Percentiles rank a stretch among this genome's conserved stretches.
Evolutionary conservation across 192 early-diverging fungal genomes (phyloP).

Genomic region (Linnemannia elongata): DNA sequence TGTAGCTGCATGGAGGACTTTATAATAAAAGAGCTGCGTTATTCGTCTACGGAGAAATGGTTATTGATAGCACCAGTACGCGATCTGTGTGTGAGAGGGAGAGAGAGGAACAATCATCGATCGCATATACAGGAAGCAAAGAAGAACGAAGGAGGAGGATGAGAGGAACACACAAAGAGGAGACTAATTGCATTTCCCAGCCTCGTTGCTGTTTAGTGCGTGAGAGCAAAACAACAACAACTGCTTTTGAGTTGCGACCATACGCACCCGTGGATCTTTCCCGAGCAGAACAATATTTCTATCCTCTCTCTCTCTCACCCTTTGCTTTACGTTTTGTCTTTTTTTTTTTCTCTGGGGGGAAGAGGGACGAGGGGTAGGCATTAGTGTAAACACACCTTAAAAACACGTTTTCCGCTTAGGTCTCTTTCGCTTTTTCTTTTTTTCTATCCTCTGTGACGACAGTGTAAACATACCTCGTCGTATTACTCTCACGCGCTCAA

Average conservation of each 20-base stretch:
- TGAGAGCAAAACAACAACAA: too few relatives aligned
- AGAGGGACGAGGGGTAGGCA: not conserved
- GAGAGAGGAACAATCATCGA: too few relatives aligned
- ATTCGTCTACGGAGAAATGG: too few relatives aligned
- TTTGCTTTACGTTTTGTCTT: not conserved
- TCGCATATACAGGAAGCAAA: too few relatives aligned
- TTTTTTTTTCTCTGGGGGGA: not conserved
- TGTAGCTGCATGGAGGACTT: too few relatives aligned
- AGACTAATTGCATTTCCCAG: too few relatives aligned
- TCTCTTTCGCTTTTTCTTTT: not conserved
- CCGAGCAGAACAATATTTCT: not conserved
- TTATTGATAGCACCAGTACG: too few relatives aligned
- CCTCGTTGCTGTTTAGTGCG: too few relatives aligned
- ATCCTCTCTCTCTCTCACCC: not conserved
- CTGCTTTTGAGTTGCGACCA: not conserved
- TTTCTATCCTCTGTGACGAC: not conserved
- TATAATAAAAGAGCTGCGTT: not conserved
- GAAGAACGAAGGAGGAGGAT: too few relatives aligned
- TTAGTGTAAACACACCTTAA: not conserved
- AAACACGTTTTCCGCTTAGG: not conserved
- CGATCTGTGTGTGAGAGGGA: too few relatives aligned
- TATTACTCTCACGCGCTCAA: not conserved
- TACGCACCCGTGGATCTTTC: not conserved
- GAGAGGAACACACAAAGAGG: too few relatives aligned
- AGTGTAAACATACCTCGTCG: not conserved